Evolutionary conservation across 345 rosid species (phyloP).

Genomic region (Populus euphratica): DNA sequence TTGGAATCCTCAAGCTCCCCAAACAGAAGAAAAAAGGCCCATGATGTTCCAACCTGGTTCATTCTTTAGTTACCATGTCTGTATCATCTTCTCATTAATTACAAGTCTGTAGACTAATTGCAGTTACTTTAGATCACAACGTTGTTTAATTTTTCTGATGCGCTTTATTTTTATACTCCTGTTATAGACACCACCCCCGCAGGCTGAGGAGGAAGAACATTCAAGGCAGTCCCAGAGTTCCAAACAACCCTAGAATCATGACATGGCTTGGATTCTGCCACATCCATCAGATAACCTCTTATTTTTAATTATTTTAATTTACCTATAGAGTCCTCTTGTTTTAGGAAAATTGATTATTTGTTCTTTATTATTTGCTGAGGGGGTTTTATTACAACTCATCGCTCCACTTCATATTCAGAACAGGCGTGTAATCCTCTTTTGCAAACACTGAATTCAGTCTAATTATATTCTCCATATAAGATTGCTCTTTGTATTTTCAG

Average conservation of each 20-base stretch:
- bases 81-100: neutral
- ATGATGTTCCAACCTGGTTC: neutral
- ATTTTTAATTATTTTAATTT: no score
- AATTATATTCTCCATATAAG: no score
- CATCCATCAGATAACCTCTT: neutral
- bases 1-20: neutral
- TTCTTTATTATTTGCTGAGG: neutral
- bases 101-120: no score
- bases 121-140: neutral
- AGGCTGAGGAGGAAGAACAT: neutral
- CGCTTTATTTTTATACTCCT: neutral
- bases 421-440: no score
- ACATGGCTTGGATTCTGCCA: neutral
- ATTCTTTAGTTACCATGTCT: neutral
- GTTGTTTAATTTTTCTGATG: neutral
- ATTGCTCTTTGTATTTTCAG: no score
- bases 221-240: neutral
- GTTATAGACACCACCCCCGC: neutral
- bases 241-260: neutral
- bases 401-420: no score
- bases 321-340: neutral
- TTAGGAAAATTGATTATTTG: neutral
- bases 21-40: neutral
- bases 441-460: no score
- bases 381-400: no score